Evolutionary conservation across 768 basidiomycete species (phyloP), one percentile per base, ranked within the genome.

Genomic region (Suillus spraguei): DNA sequence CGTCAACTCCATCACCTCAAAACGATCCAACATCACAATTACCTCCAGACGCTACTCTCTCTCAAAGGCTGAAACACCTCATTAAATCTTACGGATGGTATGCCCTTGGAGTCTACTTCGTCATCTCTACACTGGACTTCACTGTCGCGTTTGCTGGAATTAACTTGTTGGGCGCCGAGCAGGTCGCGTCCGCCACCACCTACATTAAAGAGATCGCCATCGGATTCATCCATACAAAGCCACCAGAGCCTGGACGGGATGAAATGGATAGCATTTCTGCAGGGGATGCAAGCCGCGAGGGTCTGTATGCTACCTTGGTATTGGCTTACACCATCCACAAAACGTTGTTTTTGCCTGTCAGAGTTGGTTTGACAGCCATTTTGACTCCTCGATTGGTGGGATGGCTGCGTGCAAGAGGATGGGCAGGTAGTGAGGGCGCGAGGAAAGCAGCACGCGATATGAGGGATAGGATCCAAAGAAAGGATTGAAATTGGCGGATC

Each of bases 261-360:
- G 91, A 89, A 68, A 76, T 85, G 58, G 87, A 91, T 24, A 72
- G 68, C 61, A 70, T 78, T 14, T 72, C 72, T 3, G 66, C 75
- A 41, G 63, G 67, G 60, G 64, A 65, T 50, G 74, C 75, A 2
- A 84, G 88, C 2, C 83, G 87, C 9, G 91, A 92, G 72, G 88
- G 92, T 17, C 79, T 97, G 20, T 96, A 94, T 76, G 95, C 97
- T 33, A 96, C 97, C 87, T 77, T 97, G 33, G 86, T 94, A 0
- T 80, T 99, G 69, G 97, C 97, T 4, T 99, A 96, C 76, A 90
- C 92, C 22, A 86, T 99, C 60, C 97, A 99, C 85, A 99, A 99
- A 80, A 97, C 94, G 0, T 71, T 94, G 1, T 92, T 98, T 72
- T 73, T 99, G 24, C 97, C 97, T 10, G 76, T 99, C 28, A 82